A percentile compares a stretch with the other conserved stretches of the same genome.
Conservation (phyloP, 768 basidiomycete genomes). For the Cubamyces sp. region DNA sequence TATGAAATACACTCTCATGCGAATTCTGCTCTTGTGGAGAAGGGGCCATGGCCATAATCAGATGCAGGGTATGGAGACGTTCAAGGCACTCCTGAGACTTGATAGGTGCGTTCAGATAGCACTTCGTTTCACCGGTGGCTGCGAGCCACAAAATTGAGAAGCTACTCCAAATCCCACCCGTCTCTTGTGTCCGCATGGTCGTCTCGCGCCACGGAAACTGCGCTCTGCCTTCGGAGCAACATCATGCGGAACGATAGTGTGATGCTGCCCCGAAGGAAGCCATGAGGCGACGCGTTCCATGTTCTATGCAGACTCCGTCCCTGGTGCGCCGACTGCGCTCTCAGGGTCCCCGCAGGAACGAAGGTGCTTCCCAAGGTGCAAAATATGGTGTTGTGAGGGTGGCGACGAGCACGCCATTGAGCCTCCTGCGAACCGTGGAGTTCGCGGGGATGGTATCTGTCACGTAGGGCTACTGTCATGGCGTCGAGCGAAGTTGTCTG, state of each 20-base stretch:
- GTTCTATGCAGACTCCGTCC: not conserved
- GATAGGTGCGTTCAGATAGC: not conserved
- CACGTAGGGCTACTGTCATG: not conserved
- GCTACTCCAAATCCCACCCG: not conserved
- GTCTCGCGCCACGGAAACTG: not conserved
- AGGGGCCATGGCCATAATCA: not conserved
- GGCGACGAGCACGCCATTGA: constrained; percentile 1
- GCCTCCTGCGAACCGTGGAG: constrained; percentile 2
- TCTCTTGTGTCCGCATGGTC: constrained; percentile 15
- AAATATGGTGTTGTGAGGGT: constrained; percentile 2
- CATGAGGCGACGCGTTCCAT: constrained; percentile 2
- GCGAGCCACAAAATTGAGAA: not conserved
- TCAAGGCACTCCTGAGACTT: not conserved
- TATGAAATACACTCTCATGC: too few relatives aligned
- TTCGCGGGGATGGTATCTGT: constrained; percentile 5
- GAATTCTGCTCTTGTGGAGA: not conserved
- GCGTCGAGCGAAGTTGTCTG: not conserved
- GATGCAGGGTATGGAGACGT: not conserved
- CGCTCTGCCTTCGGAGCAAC: not conserved
- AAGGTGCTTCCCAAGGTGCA: constrained; percentile 1
- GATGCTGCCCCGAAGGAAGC: not conserved
- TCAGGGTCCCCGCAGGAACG: constrained; percentile 9
- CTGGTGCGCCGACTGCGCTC: constrained; percentile 12
- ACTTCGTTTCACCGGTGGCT: not conserved
- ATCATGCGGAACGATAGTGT: not conserved